phyloP scores from a whole-genome alignment of 768 basidiomycete species.

The Lactarius akahatsu region DNA sequence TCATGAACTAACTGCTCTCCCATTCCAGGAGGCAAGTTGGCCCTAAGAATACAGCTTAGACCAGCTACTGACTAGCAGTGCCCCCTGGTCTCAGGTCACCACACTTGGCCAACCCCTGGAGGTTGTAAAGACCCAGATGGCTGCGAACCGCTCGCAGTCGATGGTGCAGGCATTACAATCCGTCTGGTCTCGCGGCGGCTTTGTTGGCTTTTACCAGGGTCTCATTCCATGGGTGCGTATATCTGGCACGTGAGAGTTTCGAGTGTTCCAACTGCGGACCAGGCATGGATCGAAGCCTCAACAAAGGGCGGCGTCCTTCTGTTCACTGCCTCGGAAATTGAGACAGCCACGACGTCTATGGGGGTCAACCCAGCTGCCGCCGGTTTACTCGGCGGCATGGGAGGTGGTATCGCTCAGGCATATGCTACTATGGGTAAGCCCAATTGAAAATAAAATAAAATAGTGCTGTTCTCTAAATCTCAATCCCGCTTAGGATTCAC shows the following conservation, averaged over 20 bases:
- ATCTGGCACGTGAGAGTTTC: neutral
- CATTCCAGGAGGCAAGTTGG: constrained; percentile 66
- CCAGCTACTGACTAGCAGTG: constrained; percentile 1
- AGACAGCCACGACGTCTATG: constrained; percentile 59
- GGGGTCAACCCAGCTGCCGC: constrained; percentile 79
- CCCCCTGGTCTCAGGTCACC: constrained; percentile 66
- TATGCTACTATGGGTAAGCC: constrained; percentile 99
- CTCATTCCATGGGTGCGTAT: constrained; percentile 92
- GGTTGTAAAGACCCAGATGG: constrained; percentile 99
- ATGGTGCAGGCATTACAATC: constrained; percentile 83
- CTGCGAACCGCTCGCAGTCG: constrained; percentile 88
- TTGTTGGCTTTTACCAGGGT: constrained; percentile 92
- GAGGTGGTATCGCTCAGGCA: constrained; percentile 94
- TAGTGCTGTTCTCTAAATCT: neutral
- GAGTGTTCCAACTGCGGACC: constrained; percentile 17
- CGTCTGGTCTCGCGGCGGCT: constrained; percentile 91
- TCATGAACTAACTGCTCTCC: constrained; percentile 25
- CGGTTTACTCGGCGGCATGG: constrained; percentile 95
- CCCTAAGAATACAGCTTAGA: neutral
- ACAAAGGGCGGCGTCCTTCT: constrained; percentile 96
- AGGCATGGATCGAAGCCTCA: constrained; percentile 99
- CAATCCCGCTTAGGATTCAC: constrained; percentile 71
- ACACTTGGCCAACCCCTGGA: constrained; percentile 98
- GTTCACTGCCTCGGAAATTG: constrained; percentile 95
- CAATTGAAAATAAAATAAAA: neutral